These are phyloP conservation scores for Candida sp. DNA, from an alignment of 1,139 yeast species.

Conservation along the genomic window DNA sequence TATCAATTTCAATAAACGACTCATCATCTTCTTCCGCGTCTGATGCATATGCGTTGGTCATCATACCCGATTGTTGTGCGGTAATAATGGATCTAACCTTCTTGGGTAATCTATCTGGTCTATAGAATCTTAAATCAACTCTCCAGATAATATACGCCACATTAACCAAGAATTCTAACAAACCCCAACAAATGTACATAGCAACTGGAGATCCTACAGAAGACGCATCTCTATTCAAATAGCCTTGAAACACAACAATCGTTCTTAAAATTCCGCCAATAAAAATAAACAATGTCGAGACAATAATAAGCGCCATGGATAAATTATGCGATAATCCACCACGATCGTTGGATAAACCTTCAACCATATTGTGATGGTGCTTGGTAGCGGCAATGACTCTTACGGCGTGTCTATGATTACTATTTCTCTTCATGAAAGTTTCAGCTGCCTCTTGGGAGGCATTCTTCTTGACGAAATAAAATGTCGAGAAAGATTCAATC, in stretches of 20 bases:
- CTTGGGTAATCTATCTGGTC: slow-evolving; percentile 58
- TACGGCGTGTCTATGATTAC: slow-evolving; percentile 48
- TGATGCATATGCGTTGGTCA: not conserved
- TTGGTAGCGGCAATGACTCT: slow-evolving; percentile 48
- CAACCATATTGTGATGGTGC: slow-evolving; percentile 40
- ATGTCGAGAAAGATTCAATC: slow-evolving; percentile 61
- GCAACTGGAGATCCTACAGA: slow-evolving; percentile 41
- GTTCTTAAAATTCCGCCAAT: slow-evolving; percentile 58
- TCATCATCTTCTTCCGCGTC: not conserved
- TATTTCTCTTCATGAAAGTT: slow-evolving; percentile 47
- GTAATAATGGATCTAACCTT: slow-evolving; percentile 39
- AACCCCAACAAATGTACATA: slow-evolving; percentile 65
- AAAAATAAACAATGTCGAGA: slow-evolving; percentile 53
- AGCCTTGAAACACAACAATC: slow-evolving; percentile 47
- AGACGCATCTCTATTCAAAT: slow-evolving; percentile 20
- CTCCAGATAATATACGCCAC: slow-evolving; percentile 56
- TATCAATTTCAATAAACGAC: slow-evolving; percentile 1
- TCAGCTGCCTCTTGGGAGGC: slow-evolving; percentile 49
- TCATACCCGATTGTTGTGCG: slow-evolving; percentile 36
- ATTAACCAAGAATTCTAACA: slow-evolving; percentile 56
- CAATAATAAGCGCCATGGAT: slow-evolving; percentile 43
- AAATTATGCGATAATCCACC: slow-evolving; percentile 49
- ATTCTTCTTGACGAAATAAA: slow-evolving; percentile 50
- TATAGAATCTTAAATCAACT: slow-evolving; percentile 73
- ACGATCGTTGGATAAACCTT: slow-evolving; percentile 42